phyloP scores from a whole-genome alignment of 257 asterid species.

The Agastache rugosa region DNA sequence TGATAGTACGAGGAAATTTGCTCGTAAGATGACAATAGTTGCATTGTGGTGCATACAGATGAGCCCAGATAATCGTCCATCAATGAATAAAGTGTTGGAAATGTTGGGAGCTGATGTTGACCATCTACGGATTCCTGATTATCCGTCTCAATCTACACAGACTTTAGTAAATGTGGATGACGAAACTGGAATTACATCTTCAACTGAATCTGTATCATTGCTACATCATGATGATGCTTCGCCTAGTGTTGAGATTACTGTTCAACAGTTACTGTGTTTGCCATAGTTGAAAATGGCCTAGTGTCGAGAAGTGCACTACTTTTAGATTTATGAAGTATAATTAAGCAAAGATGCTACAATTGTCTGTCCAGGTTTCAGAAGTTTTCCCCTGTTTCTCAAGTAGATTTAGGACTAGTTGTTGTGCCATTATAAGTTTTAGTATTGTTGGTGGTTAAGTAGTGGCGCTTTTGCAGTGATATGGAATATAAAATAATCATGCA shows the following conservation, averaged over 20 bases:
- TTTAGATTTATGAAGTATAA: not conserved
- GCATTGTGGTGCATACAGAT: too few relatives aligned
- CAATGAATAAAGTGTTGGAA: too few relatives aligned
- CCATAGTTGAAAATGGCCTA: not conserved
- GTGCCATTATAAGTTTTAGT: too few relatives aligned
- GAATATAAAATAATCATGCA: too few relatives aligned
- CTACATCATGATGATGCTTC: not conserved
- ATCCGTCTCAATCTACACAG: not conserved
- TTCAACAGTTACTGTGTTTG: too few relatives aligned
- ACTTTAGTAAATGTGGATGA: not conserved
- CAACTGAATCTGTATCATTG: constrained; percentile 19
- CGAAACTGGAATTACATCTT: not conserved
- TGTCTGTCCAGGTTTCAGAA: too few relatives aligned
- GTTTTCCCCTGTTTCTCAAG: too few relatives aligned
- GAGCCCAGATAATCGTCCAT: too few relatives aligned
- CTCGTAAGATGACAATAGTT: constrained; percentile 36
- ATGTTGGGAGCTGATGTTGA: not conserved
- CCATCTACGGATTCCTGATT: constrained; percentile 8
- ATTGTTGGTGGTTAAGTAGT: too few relatives aligned
- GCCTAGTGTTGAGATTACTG: not conserved
- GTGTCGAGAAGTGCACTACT: not conserved
- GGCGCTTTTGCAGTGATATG: too few relatives aligned
- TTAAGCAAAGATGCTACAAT: not conserved
- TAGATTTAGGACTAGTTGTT: too few relatives aligned
- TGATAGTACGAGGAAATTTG: not conserved